Percentiles rank a stretch among this genome's conserved stretches.
phyloP scores from a whole-genome alignment of 768 basidiomycete genomes.

The Thelephora ganbajun region DNA sequence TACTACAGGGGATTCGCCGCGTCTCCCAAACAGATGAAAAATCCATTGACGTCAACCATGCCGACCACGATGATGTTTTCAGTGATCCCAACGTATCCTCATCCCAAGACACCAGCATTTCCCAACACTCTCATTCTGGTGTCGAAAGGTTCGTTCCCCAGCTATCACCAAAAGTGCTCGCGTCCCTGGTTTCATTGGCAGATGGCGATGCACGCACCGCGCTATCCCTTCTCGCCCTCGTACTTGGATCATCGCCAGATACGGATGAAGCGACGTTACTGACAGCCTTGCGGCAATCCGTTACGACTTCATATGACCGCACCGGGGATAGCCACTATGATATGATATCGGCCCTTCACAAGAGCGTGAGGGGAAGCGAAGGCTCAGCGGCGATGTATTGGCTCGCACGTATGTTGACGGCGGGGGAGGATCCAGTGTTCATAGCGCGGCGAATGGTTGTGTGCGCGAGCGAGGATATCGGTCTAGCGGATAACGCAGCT shows the following conservation, averaged over 20 bases:
- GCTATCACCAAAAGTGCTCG: slow-evolving; percentile 31
- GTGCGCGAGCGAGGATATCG: slow-evolving; percentile 78
- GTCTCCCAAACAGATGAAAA: slow-evolving; percentile 11
- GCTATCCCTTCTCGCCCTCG: slow-evolving; percentile 63
- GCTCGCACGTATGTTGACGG: slow-evolving; percentile 72
- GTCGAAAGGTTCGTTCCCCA: slow-evolving; percentile 14
- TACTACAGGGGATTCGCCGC: slow-evolving; percentile 37
- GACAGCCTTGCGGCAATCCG: slow-evolving; percentile 43
- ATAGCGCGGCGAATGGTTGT: slow-evolving; percentile 64
- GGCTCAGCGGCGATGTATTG: slow-evolving; percentile 76
- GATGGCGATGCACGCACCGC: slow-evolving; percentile 68
- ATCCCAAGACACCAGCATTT: background rate
- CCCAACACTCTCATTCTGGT: background rate
- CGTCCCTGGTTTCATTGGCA: slow-evolving; percentile 38
- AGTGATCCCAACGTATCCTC: no score
- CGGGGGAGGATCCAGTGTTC: slow-evolving; percentile 72
- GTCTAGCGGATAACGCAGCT: slow-evolving; percentile 65
- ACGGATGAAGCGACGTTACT: slow-evolving; percentile 37
- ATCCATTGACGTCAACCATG: background rate
- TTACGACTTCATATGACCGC: slow-evolving; percentile 57
- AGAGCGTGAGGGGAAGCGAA: slow-evolving; percentile 66
- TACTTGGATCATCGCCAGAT: slow-evolving; percentile 28
- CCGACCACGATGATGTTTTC: no score
- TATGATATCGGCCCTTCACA: slow-evolving; percentile 77
- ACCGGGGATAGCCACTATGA: slow-evolving; percentile 67